These are phyloP conservation scores for Candida manassasensis DNA, from an alignment of 805 yeast species.

Conservation along the genomic window DNA sequence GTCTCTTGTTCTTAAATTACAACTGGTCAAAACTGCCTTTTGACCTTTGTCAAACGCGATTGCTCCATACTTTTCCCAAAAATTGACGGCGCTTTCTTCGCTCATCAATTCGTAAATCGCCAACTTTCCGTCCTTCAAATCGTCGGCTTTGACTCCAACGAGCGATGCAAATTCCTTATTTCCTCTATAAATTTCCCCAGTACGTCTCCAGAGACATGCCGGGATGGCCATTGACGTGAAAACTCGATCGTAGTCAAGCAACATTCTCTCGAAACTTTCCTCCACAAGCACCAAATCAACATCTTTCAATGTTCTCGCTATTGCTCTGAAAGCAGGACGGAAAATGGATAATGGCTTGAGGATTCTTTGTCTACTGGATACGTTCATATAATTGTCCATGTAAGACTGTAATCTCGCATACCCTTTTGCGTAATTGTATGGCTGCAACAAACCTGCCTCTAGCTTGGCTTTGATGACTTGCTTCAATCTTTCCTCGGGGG, in stretches of 20 bases:
- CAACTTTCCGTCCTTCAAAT: constrained; percentile 83
- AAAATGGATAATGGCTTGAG: constrained; percentile 79
- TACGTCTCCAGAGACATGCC: constrained; percentile 94
- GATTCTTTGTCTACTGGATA: constrained; percentile 76
- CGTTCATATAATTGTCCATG: constrained; percentile 90
- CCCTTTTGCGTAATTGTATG: constrained; percentile 91
- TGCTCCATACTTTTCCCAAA: constrained; percentile 96
- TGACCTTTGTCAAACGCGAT: constrained; percentile 95
- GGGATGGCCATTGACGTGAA: constrained; percentile 98
- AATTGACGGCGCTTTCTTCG: constrained; percentile 92
- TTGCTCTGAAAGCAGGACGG: constrained; percentile 89
- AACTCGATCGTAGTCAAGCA: constrained; percentile 88
- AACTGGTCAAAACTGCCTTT: constrained; percentile 89
- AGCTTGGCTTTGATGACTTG: constrained; percentile 92
- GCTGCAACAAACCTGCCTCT: constrained; percentile 88
- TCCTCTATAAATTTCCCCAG: constrained; percentile 93
- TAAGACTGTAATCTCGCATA: constrained; percentile 84
- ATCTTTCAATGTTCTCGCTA: constrained; percentile 84
- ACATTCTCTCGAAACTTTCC: constrained; percentile 90
- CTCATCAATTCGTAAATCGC: constrained; percentile 93
- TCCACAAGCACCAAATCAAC: constrained; percentile 89
- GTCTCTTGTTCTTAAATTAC: constrained; percentile 78
- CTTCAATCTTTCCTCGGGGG: constrained; percentile 89
- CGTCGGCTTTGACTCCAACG: constrained; percentile 87
- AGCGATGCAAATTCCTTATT: constrained; percentile 93